Percentiles rank a stretch among this genome's conserved stretches.
phyloP scores from a whole-genome alignment of 352 stramenopile species.

The Globisporangium yorkense region DNA sequence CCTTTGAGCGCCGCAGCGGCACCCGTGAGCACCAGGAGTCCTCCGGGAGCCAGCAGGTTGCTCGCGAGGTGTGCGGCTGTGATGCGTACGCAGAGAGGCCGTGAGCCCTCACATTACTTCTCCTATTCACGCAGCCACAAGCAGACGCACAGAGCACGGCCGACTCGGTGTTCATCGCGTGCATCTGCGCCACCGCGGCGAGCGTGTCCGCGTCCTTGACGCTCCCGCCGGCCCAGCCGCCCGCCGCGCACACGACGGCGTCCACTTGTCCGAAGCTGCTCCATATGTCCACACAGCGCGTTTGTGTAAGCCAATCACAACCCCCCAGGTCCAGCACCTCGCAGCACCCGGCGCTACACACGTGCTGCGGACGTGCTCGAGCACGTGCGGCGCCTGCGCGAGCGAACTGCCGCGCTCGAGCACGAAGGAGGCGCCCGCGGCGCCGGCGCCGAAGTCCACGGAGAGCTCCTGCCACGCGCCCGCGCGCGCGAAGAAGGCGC shows the following conservation, averaged over 20 bases:
- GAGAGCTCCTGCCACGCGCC: slow-evolving; percentile 62
- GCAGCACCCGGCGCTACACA: slow-evolving; percentile 3
- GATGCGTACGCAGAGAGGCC: neutral
- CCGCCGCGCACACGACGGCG: slow-evolving; percentile 74
- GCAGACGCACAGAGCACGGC: slow-evolving; percentile 48
- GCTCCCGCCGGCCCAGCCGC: slow-evolving; percentile 73
- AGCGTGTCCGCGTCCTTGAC: slow-evolving; percentile 62
- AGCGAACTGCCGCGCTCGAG: slow-evolving; percentile 38
- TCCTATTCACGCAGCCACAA: neutral
- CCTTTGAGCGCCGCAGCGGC: slow-evolving; percentile 70
- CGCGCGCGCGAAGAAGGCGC: slow-evolving; percentile 47
- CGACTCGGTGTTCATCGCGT: slow-evolving; percentile 77
- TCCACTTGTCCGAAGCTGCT: slow-evolving; percentile 51
- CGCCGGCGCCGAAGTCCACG: slow-evolving; percentile 60
- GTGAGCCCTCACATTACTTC: neutral
- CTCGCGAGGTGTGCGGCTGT: slow-evolving; percentile 78
- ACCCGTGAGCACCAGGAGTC: slow-evolving; percentile 79
- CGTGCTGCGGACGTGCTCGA: slow-evolving; percentile 49
- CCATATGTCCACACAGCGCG: neutral
- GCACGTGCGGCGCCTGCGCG: slow-evolving; percentile 38
- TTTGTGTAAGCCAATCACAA: no score
- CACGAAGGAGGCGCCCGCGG: slow-evolving; percentile 31
- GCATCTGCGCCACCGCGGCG: slow-evolving; percentile 62
- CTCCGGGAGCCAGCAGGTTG: slow-evolving; percentile 48
- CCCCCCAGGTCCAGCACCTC: neutral